Base-by-base conservation (phyloP, 768 basidiomycete genomes). In the Rhodotorula diobovata region DNA sequence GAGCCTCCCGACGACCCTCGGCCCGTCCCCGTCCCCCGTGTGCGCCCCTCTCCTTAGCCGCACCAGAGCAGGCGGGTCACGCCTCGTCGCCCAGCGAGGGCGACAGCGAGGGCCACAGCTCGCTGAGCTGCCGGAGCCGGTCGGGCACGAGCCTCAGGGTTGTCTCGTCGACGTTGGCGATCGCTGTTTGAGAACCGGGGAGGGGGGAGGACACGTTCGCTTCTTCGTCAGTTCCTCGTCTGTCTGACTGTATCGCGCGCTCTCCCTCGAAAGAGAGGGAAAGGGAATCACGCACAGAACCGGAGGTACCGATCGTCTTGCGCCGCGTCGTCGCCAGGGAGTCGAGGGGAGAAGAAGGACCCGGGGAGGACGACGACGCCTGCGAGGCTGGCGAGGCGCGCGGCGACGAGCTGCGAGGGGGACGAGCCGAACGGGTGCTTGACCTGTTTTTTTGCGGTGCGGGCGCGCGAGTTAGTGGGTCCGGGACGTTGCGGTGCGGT, bases 281-380 rank as follows among this genome's bases (percentile, higher is more conserved):
- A 1, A 25, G 37, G 1, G 35, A 18, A 25, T 21, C 16, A 61
- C 70, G n/a, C 37, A 74, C 73, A 71, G 61, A 74, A 74, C 1
- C 73, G 69, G 32, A 74, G 65, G 56, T 23, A 74, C 0, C 70
- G 59, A 41, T 74, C 73, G 4, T 74, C 63, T n/a, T n/a, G n/a
- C n/a, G n/a, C n/a, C n/a, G n/a, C n/a, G 20, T 59, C 41, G 3
- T 66, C 45, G 56, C 68, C 21, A 6, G 16, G 50, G 46, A 74
- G 71, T 0, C 66, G 69, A 23, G 66, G 66, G 25, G 48, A 50
- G 51, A 74, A 74, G 67, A 74, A 74, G 4, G 69, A 59, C 5
- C 73, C 86, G 3, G 90, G 90, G 6, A 92, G 82, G 2, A 83
- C 82, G 10, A 90, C 81, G 0, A 92, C 85, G 2, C 90, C 91